A percentile compares a stretch with the other conserved stretches of the same genome.
Evolutionary conservation across 2,329 filamentous ascomycete species (phyloP).

Genomic region (Corinectria fuckeliana): DNA sequence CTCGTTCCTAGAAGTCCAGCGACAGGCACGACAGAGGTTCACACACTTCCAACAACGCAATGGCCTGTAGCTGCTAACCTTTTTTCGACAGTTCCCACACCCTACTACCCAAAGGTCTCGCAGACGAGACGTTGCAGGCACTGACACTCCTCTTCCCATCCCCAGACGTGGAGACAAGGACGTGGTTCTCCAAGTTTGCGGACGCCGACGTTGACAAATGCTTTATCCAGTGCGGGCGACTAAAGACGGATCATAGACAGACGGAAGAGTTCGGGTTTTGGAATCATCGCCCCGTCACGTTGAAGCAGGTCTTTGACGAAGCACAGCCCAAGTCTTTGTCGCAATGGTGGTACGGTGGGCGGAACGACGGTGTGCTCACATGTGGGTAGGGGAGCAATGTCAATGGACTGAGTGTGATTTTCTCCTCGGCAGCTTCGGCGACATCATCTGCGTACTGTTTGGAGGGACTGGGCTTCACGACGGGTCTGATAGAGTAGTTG

Average conservation of each 20-base stretch:
- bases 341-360: not conserved
- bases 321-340: not conserved
- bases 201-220: not conserved
- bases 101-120: not conserved
- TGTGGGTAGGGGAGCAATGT: too few relatives aligned
- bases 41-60: not conserved
- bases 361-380: too few relatives aligned
- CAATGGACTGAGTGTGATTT: too few relatives aligned
- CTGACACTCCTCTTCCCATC: slow-evolving; percentile 2
- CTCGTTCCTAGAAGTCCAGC: not conserved
- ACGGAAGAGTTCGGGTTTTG: slow-evolving; percentile 1
- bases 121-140: not conserved
- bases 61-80: not conserved
- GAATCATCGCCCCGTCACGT: not conserved
- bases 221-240: not conserved
- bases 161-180: not conserved
- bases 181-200: not conserved
- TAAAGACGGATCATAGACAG: not conserved
- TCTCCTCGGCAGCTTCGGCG: too few relatives aligned
- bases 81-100: not conserved
- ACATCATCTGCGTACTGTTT: too few relatives aligned
- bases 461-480: too few relatives aligned
- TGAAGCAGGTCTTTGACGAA: slow-evolving; percentile 9
- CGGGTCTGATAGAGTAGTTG: too few relatives aligned
- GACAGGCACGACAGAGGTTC: not conserved